Base-by-base conservation (phyloP, 768 basidiomycete genomes). In the Psilocybe cubensis region DNA sequence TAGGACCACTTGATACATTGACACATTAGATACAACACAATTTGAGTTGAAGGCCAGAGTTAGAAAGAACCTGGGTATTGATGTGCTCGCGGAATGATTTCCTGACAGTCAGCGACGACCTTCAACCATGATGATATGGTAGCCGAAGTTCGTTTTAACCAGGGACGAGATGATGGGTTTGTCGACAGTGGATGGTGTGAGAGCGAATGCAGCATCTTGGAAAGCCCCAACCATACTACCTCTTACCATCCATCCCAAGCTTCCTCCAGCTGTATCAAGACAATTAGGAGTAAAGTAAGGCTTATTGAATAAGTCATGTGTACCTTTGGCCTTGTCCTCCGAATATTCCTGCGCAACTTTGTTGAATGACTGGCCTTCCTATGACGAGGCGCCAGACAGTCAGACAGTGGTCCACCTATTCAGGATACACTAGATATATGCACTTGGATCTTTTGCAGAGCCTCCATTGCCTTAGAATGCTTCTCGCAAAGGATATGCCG, bases 121-220 rank as follows among this genome's bases (percentile, higher is more conserved):
- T 74, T 94, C 92, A 6, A 93, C 92, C 90, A 94, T 91, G 70
- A 94, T 93, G 65, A 94, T 87, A 68, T 94, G 92, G 72, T 94
- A 94, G 12, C 92, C 92, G 66, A 87, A 87, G 59, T 81, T 83
- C 5, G 92, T 94, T 74, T 93, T 94, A 29, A 94, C 87, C 47
- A 94, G 81, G 14, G 85, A 73, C 1, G 91, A 89, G 17, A 83
- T 66, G 48, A 82, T 74, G 3, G 92, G 92, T 61, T 90, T 92
- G 72, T 92, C 92, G 59, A 90, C 83, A 3, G 88, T 83, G 7
- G 92, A 94, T 2, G 92, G 91, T 24, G 82, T 76, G 45, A 94
- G 79, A 17, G 84, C 85, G 70, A 94, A 94, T 5, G 91, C 92
- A n/a, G 85, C 92, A 55, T 94, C 92, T 73, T 94, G 92, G 71